Evolutionary conservation across 1,284 basidiomycete species (phyloP), one percentile per base, ranked within the genome.

Genomic region (Ustilago tritici): DNA sequence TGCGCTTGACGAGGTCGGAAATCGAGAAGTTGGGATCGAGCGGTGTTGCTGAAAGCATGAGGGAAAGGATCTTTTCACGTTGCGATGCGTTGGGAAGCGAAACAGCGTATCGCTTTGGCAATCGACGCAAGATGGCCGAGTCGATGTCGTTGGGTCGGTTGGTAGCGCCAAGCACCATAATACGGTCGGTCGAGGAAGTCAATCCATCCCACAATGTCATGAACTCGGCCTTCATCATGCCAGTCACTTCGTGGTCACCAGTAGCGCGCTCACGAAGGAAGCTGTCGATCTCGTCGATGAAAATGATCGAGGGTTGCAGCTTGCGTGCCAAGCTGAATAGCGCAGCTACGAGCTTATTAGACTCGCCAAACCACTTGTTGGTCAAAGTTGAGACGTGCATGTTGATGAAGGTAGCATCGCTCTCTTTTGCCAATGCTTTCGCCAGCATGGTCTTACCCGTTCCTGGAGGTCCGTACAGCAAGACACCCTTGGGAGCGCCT

Each of bases 171-270:
- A 99, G 90, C 5, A 99, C 94, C 74, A 99, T 87, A 82, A 99
- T 96, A 28, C 95, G 90, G 57, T 90, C 88, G 15, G 88, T 90
- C 4, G 91, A 92, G 0, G 94, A 95, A 1, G 92, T 90, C n/a
- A 99, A 89, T 4, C 97, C 97, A 86, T 99, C 97, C 97, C 97
- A 99, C 41, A 98, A 89, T 92, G 95, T 97, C 95, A 99, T 98
- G 86, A 99, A 99, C 85, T 99, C 96, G 1, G 96, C 96, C 88
- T 99, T 99, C 92, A 99, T 97, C 95, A 98, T 98, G 6, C 92
- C 94, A 32, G 95, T 98, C 54, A 95, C 96, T 84, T 99, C 97
- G 87, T 99, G 97, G 84, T 99, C 97, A 12, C 92, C 92, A 61
- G 91, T 90, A 12, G 88, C 88, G 72, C 97, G 89, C 86, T 98